Evolutionary conservation across 176 grass and related monocot genomes (phyloP), one percentile per base, ranked within the genome.

Genomic region (Areca catechu): DNA sequence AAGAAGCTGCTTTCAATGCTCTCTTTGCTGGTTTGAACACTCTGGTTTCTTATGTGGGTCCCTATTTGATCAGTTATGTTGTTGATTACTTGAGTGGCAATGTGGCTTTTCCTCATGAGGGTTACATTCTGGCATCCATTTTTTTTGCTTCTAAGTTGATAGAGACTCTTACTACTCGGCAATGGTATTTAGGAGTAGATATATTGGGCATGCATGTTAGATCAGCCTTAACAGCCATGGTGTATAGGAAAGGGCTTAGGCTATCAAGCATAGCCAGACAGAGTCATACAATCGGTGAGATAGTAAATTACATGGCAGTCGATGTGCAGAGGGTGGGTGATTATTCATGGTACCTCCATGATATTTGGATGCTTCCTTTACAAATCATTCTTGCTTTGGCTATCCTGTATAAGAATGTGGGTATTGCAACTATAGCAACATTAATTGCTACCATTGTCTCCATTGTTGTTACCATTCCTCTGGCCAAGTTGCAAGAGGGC

Each of bases 181-280:
- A 98, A 24, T 98, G 93, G 93, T 98, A 98, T 60, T 9, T 92
- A 63, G 87, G 93, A 21, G 93, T 98, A 62, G 93, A 98, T 63
- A 63, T 98, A 64, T 92, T 98, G 93, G 93, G 93, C 23, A 98
- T 98, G 81, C 93, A 98, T 85, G 93, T 92, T 69, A 91, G 86
- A 76, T 89, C 84, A 12, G 87, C 84, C 1, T 66, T 98, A 16
- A 98, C 93, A 0, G 84, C 93, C 24, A 98, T 98, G 93, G 84
- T 98, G 52, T 98, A 83, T 54, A 68, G 84, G 50, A 98, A 98
- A 78, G 93, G 93, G 37, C 93, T 98, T 19, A 85, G 78, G 51
- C 76, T 98, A 20, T 87, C 93, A 0, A 90, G 86, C 62, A 56
- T 75, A 65, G 77, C 93, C 5, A 73, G 84, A 17, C 93, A 92